Evolutionary conservation across 2,329 filamentous ascomycete species (phyloP).

Genomic region (Pseudogymnoascus sp.): DNA sequence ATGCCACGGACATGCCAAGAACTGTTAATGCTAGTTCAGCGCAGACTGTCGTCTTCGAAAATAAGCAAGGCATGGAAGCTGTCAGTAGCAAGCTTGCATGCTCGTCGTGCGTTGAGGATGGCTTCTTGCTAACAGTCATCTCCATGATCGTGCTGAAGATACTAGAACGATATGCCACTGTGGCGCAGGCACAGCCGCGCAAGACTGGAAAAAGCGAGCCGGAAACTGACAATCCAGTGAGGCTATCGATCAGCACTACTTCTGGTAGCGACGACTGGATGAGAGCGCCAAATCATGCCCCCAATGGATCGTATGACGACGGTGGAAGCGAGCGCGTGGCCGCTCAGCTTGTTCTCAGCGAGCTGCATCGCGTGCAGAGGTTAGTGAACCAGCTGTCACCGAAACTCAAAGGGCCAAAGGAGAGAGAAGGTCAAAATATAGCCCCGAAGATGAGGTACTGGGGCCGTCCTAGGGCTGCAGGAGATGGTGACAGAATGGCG

Average conservation of each 20-base stretch:
- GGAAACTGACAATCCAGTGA: neutral
- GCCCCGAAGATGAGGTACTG: neutral
- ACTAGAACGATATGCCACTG: slow-evolving; percentile 28
- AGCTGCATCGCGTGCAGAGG: slow-evolving; percentile 31
- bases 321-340: slow-evolving; percentile 19
- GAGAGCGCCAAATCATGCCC: neutral
- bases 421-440: neutral
- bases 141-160: slow-evolving; percentile 32
- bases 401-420: slow-evolving; percentile 15
- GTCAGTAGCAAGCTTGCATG: slow-evolving; percentile 29
- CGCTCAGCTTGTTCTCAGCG: slow-evolving; percentile 31
- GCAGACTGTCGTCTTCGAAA: slow-evolving; percentile 25
- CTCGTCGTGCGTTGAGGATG: slow-evolving; percentile 27
- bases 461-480: neutral
- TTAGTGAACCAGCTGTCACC: slow-evolving; percentile 26
- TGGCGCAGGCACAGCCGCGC: slow-evolving; percentile 14
- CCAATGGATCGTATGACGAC: neutral
- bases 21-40: neutral
- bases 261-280: slow-evolving; percentile 20
- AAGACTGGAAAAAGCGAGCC: neutral
- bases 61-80: slow-evolving; percentile 27
- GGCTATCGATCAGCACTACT: slow-evolving; percentile 14
- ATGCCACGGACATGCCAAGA: neutral
- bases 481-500: slow-evolving; percentile 9
- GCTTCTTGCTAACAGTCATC: slow-evolving; percentile 28